Conservation (phyloP, 2,329 filamentous ascomycete species). For the Cladosporium sp. region DNA sequence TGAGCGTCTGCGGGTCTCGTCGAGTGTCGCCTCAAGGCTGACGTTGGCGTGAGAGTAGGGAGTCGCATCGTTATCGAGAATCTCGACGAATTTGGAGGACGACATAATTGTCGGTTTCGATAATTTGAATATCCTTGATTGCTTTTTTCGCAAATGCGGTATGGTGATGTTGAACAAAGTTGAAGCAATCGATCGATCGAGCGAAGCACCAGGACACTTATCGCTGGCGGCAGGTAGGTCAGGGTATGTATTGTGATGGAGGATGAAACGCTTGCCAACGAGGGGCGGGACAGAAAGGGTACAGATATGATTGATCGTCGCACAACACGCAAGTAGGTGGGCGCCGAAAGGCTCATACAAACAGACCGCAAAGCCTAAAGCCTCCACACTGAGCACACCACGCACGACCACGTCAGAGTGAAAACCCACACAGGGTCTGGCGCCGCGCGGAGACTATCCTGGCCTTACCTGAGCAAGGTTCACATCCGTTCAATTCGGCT, state of each 20-base stretch:
- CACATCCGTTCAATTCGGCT: conserved; percentile 4
- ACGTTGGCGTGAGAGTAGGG: conserved; percentile 32
- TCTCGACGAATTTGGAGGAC: conserved; percentile 34
- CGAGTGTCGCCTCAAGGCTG: conserved; percentile 32
- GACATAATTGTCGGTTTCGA: conserved; percentile 22
- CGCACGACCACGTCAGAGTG: conserved; percentile 7
- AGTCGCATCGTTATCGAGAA: conserved; percentile 28
- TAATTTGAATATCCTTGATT: background rate
- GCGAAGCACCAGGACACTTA: background rate
- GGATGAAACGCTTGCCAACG: conserved; percentile 6
- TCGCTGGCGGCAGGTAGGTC: background rate
- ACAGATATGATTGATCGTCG: conserved; percentile 6
- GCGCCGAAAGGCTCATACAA: conserved; percentile 4
- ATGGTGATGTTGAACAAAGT: background rate
- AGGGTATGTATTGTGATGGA: background rate
- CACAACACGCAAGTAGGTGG: conserved; percentile 11
- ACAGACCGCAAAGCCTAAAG: conserved; percentile 8
- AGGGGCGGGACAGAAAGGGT: conserved; percentile 3
- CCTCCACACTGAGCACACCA: background rate
- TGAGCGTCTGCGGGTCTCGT: conserved; percentile 29
- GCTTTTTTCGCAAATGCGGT: background rate
- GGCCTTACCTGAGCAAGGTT: conserved; percentile 4
- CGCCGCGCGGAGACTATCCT: conserved; percentile 12
- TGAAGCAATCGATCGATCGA: conserved; percentile 10
- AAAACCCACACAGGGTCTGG: conserved; percentile 13